Conservation (phyloP, 306 rosid genomes). For the Datisca glomerata region DNA sequence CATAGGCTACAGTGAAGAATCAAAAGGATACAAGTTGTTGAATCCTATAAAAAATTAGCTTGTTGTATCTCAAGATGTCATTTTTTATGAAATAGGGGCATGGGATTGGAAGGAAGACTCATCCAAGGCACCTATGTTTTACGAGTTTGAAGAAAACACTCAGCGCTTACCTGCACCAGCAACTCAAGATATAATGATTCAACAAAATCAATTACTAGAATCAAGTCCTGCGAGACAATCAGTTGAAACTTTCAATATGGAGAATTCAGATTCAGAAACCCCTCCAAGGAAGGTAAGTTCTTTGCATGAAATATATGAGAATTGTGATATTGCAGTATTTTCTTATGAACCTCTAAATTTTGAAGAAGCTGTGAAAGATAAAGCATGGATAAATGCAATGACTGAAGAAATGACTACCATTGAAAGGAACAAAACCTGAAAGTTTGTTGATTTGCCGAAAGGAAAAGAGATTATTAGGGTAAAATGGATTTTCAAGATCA, state of each 20-base stretch:
- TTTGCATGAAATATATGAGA: background rate
- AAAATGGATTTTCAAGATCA: background rate
- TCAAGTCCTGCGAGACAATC: background rate
- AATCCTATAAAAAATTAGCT: background rate
- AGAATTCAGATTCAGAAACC: background rate
- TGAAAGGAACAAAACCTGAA: slow-evolving; percentile 3
- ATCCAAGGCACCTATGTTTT: no score
- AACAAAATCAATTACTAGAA: no score
- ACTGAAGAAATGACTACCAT: background rate
- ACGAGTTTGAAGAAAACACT: background rate
- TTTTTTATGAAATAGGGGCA: background rate
- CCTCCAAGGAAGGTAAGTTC: background rate
- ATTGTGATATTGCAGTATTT: background rate
- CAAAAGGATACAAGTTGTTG: background rate
- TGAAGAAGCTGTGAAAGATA: background rate
- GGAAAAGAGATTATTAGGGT: background rate
- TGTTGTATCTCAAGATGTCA: background rate
- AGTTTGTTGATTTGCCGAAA: background rate
- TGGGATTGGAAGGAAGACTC: background rate
- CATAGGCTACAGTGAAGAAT: background rate
- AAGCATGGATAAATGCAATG: background rate
- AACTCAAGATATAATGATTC: background rate
- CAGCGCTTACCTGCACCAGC: background rate
- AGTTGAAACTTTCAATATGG: background rate
- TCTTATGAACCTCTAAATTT: background rate